Evolutionary conservation across 2,329 filamentous ascomycete species (phyloP), one percentile per base, ranked within the genome.

Genomic region (Trichoderma sp.): DNA sequence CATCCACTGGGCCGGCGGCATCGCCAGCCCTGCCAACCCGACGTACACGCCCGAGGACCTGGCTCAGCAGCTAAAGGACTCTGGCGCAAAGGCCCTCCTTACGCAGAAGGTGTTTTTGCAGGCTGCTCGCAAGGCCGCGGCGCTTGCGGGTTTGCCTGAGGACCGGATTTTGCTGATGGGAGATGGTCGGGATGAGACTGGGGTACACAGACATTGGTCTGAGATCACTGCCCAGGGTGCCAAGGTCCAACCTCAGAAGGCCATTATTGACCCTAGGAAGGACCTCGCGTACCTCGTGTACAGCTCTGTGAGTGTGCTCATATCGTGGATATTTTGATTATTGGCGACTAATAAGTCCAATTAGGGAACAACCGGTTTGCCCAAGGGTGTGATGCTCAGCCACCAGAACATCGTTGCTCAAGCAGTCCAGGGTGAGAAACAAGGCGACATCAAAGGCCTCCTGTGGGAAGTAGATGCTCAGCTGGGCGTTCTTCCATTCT

Each of bases 211-310:
- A 84, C 95, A 97, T 83, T 97, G 89, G 78, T 88, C 96, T 21
- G 87, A 91, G 73, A 92, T 94, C 78, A 89, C 91, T 24, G 89
- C 90, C 2, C 88, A 90, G 4, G 86, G 89, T 0, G 86, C 88
- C 3, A 87, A 90, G 78, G 91, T 83, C 6, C 78, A 89, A 80
- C 87, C 90, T 21, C 78, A 76, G 71, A 89, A 89, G 74, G 86
- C 91, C 5, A 91, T 89, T 79, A 84, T 95, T 69, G 87, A 93
- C 66, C 90, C 94, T 0, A 88, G 89, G 67, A 92, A 91, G 75
- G 95, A 98, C 81, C 83, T 97, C 31, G 93, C 94, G 0, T 97
- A 97, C 80, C 84, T 98, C 75, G 94, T 97, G 0, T 98, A 97
- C 83, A 95, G 92, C 67, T 95, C 93, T 8, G 83, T 84, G 76